These are phyloP conservation scores for Xylariomycetidae sp. DNA, from an alignment of 2,329 filamentous ascomycete genomes.

Conservation along the genomic window DNA sequence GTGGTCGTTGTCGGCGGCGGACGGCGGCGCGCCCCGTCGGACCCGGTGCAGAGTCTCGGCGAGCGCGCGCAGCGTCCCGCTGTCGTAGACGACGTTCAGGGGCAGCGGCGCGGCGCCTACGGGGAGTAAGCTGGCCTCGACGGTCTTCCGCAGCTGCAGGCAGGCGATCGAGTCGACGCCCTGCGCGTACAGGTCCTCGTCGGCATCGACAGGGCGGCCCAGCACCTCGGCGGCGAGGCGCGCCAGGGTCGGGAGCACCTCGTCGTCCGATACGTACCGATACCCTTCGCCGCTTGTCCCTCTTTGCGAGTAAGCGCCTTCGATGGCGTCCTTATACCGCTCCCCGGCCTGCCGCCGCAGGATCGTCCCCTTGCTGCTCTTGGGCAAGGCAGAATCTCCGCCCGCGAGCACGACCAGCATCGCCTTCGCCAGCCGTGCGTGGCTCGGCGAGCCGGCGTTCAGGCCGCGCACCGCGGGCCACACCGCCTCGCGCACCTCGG, in stretches of 20 bases:
- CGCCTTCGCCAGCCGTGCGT: slow-evolving; percentile 41
- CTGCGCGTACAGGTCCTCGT: slow-evolving; percentile 49
- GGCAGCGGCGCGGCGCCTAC: slow-evolving; percentile 30
- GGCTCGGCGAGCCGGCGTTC: slow-evolving; percentile 42
- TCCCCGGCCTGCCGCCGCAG: slow-evolving; percentile 46
- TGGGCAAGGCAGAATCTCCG: slow-evolving; percentile 35
- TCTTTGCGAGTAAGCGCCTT: slow-evolving; percentile 33
- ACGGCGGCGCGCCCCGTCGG: slow-evolving; percentile 1
- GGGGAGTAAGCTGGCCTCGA: slow-evolving; percentile 20
- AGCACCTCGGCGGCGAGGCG: slow-evolving; percentile 27
- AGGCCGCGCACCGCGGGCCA: slow-evolving; percentile 38
- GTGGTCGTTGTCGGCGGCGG: not conserved
- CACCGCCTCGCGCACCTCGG: slow-evolving; percentile 34
- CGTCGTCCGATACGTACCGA: slow-evolving; percentile 23
- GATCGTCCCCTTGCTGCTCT: slow-evolving; percentile 58
- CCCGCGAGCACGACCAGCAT: slow-evolving; percentile 44
- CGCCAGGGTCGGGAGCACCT: slow-evolving; percentile 28
- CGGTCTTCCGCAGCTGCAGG: slow-evolving; percentile 41
- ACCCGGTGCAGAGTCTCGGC: slow-evolving; percentile 15
- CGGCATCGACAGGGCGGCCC: slow-evolving; percentile 22
- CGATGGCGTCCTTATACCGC: slow-evolving; percentile 40
- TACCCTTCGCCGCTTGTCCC: slow-evolving; percentile 1
- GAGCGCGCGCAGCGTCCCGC: slow-evolving; percentile 40
- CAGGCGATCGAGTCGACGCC: slow-evolving; percentile 56
- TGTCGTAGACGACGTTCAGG: slow-evolving; percentile 54